These are phyloP conservation scores for Chytridium lagenaria DNA, from an alignment of 371 early-diverging fungal genomes.

Conservation along the genomic window DNA sequence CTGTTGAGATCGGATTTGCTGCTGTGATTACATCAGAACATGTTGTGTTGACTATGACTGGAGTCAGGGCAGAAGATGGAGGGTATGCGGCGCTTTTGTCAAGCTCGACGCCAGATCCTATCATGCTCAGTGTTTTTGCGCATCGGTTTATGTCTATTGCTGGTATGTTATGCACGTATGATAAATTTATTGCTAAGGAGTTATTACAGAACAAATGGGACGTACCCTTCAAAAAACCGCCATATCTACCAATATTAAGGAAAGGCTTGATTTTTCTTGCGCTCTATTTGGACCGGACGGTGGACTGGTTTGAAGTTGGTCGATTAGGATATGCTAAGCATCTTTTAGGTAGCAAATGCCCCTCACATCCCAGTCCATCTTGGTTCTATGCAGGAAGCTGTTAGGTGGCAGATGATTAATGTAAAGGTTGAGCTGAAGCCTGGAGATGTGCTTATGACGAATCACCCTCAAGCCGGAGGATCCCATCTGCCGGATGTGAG, in stretches of 20 bases:
- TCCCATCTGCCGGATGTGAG: constrained; percentile 81
- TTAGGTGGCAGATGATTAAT: constrained; percentile 83
- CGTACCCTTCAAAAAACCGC: constrained; percentile 92
- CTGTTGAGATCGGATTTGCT: constrained; percentile 81
- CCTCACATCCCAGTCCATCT: constrained; percentile 97
- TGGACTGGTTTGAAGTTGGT: constrained; percentile 71
- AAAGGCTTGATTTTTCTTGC: constrained; percentile 95
- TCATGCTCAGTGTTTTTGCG: constrained; percentile 88
- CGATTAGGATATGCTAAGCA: no score
- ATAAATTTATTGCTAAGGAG: background rate
- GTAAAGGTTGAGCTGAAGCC: constrained; percentile 59
- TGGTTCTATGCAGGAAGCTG: constrained; percentile 93
- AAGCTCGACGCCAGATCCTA: constrained; percentile 64
- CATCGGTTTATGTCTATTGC: constrained; percentile 98
- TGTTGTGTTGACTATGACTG: constrained; percentile 58
- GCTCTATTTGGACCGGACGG: constrained; percentile 95
- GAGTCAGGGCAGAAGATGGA: constrained; percentile 56
- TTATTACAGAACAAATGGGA: constrained; percentile 88
- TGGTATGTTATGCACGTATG: constrained; percentile 19
- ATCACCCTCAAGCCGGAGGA: constrained; percentile 96
- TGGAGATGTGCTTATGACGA: constrained; percentile 94
- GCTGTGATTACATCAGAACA: constrained; percentile 78
- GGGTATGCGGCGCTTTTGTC: background rate
- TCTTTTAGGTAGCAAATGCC: constrained; percentile 58
- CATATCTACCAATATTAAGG: constrained; percentile 96